Evolutionary conservation across 1,139 yeast species (phyloP), one percentile per base, ranked within the genome.

Genomic region (Candida sp.): DNA sequence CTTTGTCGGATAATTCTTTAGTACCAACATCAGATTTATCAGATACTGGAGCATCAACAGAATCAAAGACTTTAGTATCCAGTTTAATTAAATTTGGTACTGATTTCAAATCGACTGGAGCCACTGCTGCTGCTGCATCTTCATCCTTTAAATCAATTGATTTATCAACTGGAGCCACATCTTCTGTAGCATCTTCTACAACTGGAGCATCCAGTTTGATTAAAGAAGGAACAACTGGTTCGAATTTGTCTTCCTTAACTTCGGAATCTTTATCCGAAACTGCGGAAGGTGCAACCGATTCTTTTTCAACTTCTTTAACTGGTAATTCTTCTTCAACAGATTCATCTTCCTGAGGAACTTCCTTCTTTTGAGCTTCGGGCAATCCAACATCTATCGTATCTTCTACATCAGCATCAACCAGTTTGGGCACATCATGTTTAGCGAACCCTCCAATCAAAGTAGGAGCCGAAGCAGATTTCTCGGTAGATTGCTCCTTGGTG

Each of bases 281-380:
- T 15, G 19, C 29, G 11, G 11, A 7, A 2, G 29, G 11, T 3
- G 2, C 3, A 25, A 25, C 29, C 11, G 7, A 11, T 2, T 25
- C 29, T 7, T 7, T n/a, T 2, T 32, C 34, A 32, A 7, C 12
- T 32, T 32, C 3, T 9, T 9, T 3, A 15, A 6, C 12, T 5
- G 12, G 33, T 22, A 15, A 27, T 19, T 43, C 43, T 5, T 44
- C 50, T 23, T 32, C 29, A 6, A 25, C 6, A 6, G 9, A 6
- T 25, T 25, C 29, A 9, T 25, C 29, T 25, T 25, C 19, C 8
- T 35, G 12, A n/a, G 22, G 29, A 5, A 35, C 12, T 11, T 11
- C 19, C 11, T 35, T 8, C 12, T 35, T 21, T 23, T 21, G n/a
- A 11, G 6, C 34, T n/a, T 32, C 34, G 3, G 19, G 34, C 19